Evolutionary conservation across 352 stramenopile species (phyloP), one percentile per base, ranked within the genome.

Genomic region (Stramenopiles sp.): DNA sequence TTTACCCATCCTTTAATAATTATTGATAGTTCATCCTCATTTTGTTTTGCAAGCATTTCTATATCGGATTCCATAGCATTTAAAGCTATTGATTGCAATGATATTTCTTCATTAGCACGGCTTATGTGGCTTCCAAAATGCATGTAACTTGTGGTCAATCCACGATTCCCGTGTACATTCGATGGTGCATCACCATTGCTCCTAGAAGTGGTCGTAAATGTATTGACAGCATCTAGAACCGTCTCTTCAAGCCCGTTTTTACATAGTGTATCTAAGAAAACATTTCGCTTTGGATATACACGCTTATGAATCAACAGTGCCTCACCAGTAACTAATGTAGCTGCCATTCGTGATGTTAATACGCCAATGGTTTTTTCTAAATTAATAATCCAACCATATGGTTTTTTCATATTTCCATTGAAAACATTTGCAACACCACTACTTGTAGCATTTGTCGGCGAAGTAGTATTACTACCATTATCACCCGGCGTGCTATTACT

Each of bases 311-410:
- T 27, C 20, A 69, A 20, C 20, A 81, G 80, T 0, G 82, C 82
- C 29, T 90, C 83, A 0, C 86, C 87, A 23, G 85, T 81, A 0
- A 84, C 80, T 6, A 91, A 78, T 6, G 87, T 91, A 27, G 89
- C 73, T 0, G 82, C 82, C 83, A 92, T 87, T 63, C 89, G 84
- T 1, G 85, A 81, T 30, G 82, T 76, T 0, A 92, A 79, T 7
- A 87, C 81, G 6, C 83, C 88, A 6, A 92, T 13, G 13, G 89
- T 85, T 79, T 91, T 91, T 78, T 92, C 85, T 0, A 92, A 79
- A 69, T 86, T 80, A 31, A 85, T 85, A 43, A 83, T 83, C 87
- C 87, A 91, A 23, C 27, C 53, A 69, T 23, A 69, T 23, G 53
- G 53, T 69, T 69, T 69, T 27, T 27, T 27, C 27, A 20, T 69